Conservation (phyloP, 192 early-diverging fungal species). For the Entomortierella parvispora region DNA sequence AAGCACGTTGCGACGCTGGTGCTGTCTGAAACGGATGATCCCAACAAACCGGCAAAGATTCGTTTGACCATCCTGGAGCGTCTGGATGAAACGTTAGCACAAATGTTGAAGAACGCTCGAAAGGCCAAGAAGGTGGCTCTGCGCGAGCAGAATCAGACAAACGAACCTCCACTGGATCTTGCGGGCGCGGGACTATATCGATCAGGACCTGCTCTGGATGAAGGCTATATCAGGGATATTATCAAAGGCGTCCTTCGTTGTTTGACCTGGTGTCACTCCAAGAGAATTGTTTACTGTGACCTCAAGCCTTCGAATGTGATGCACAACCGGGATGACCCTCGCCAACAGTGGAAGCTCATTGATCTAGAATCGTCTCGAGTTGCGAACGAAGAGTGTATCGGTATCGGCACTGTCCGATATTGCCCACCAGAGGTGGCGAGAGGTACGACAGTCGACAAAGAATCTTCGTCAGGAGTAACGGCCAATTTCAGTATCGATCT, state of each 20-base stretch:
- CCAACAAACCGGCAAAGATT: slow-evolving; percentile 34
- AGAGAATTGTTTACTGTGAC: slow-evolving; percentile 61
- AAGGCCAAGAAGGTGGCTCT: slow-evolving; percentile 47
- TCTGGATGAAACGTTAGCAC: slow-evolving; percentile 58
- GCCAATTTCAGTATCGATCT: slow-evolving; percentile 60
- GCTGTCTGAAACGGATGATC: slow-evolving; percentile 46
- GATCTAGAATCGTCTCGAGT: slow-evolving; percentile 60
- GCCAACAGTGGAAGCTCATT: slow-evolving; percentile 60
- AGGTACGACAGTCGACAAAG: slow-evolving; percentile 57
- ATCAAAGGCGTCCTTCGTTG: slow-evolving; percentile 52
- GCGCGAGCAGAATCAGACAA: slow-evolving; percentile 15
- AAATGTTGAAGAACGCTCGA: slow-evolving; percentile 47
- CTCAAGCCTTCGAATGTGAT: slow-evolving; percentile 66
- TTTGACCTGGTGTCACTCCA: slow-evolving; percentile 57
- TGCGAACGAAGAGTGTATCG: slow-evolving; percentile 58
- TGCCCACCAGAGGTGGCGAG: slow-evolving; percentile 62
- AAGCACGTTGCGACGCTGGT: slow-evolving; percentile 62
- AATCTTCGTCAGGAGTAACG: slow-evolving; percentile 55
- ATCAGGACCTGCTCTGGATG: slow-evolving; percentile 37
- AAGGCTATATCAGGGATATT: slow-evolving; percentile 34
- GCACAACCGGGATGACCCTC: slow-evolving; percentile 47
- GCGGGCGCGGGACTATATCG: slow-evolving; percentile 28
- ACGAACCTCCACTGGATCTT: slow-evolving; percentile 20
- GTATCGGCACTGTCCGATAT: slow-evolving; percentile 60
- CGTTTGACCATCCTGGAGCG: slow-evolving; percentile 57